A percentile compares a stretch with the other conserved stretches of the same genome.
Evolutionary conservation across 805 yeast genomes (phyloP).

Genomic region (Clavispora vitiphila): DNA sequence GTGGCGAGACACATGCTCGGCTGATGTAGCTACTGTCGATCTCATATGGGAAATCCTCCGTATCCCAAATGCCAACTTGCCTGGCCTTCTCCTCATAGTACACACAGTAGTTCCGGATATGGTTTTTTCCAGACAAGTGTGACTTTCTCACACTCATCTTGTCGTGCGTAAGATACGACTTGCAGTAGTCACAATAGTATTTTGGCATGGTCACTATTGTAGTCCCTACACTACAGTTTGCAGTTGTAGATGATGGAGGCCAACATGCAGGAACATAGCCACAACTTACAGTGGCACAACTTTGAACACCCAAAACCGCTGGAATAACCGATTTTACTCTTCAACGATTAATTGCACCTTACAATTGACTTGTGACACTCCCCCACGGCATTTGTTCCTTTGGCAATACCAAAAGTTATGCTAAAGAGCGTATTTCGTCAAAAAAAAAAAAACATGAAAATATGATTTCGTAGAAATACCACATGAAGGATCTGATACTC

Average conservation of each 20-base stretch:
- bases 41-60: slow-evolving; percentile 28
- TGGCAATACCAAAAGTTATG: no score
- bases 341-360: no score
- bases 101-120: slow-evolving; percentile 63
- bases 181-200: slow-evolving; percentile 82
- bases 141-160: slow-evolving; percentile 81
- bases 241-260: not conserved
- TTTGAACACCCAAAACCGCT: no score
- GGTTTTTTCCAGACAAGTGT: slow-evolving; percentile 74
- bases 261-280: no score
- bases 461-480: no score
- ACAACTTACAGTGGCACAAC: no score
- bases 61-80: slow-evolving; percentile 30
- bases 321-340: no score
- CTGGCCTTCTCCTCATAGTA: slow-evolving; percentile 54
- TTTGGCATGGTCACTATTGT: slow-evolving; percentile 46
- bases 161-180: slow-evolving; percentile 79
- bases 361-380: no score
- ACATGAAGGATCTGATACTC: no score
- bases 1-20: slow-evolving; percentile 24
- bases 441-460: no score
- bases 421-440: no score
- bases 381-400: no score
- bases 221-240: not conserved
- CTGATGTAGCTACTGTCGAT: slow-evolving; percentile 32